Percentiles rank a stretch among this genome's conserved stretches.
These are phyloP conservation scores for Kitagawia praeruptora DNA, from an alignment of 129 eudicot genomes.

Conservation along the genomic window DNA sequence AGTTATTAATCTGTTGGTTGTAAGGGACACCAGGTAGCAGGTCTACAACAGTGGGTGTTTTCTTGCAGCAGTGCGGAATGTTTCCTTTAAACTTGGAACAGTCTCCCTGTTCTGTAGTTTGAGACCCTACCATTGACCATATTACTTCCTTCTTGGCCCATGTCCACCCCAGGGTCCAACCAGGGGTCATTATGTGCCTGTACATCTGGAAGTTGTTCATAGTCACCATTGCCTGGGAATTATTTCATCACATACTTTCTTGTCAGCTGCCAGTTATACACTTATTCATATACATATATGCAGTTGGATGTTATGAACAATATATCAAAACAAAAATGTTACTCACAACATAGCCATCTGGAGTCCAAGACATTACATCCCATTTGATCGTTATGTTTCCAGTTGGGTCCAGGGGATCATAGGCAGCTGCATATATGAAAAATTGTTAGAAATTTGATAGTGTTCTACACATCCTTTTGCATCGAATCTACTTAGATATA, in stretches of 20 bases:
- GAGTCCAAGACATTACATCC: constrained; percentile 80
- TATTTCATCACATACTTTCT: neutral
- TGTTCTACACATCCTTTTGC: neutral
- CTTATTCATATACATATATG: neutral
- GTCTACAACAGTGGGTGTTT: constrained; percentile 72
- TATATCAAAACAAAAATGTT: neutral
- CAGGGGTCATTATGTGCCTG: constrained; percentile 77
- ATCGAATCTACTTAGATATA: neutral
- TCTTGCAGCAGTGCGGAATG: constrained; percentile 90
- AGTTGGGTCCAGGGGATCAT: constrained; percentile 82
- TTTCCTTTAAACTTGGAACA: constrained; percentile 92
- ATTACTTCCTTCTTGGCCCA: constrained; percentile 96
- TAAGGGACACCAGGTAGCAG: constrained; percentile 80
- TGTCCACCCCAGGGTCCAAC: constrained; percentile 97
- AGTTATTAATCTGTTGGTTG: constrained; percentile 74
- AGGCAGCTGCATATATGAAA: constrained; percentile 43
- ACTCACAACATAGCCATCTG: constrained; percentile 69
- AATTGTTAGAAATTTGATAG: neutral
- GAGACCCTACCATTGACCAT: constrained; percentile 88
- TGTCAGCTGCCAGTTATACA: neutral
- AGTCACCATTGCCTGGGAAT: constrained; percentile 56
- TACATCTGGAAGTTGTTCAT: constrained; percentile 86
- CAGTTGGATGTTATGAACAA: neutral
- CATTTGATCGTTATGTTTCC: constrained; percentile 83
- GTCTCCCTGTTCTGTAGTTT: constrained; percentile 91